Base-by-base conservation (phyloP, 495 filamentous ascomycete genomes). In the Penicillium diatomitis region DNA sequence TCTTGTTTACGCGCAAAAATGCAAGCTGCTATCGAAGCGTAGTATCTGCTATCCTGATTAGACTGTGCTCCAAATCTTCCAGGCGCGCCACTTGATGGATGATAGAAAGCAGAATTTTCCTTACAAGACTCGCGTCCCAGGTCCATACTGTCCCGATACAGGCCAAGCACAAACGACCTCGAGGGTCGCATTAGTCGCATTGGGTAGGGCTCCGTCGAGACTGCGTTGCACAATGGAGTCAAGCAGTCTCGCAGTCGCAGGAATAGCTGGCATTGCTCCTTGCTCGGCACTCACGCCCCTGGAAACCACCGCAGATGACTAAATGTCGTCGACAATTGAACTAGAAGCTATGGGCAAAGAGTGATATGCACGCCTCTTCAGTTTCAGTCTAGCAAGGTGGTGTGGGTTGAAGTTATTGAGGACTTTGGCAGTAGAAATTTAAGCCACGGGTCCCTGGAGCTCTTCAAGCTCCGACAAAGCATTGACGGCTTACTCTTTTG, bases 121-220 rank as follows among this genome's bases (percentile, higher is more conserved):
- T 20, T 69, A 81, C 78, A 83, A 51, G 8, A 75, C 50, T 50
- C 79, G 64, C 1, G 75, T 77, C 0, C 79, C 79, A 2, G 69
- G 65, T 0, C 79, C 79, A 58, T 83, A 83, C 54, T 82, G 77
- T 4, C 79, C 80, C 4, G 74, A 79, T 0, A 83, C 71, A 0
- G 80, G 78, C 72, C 72, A 83, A 10, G 77, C 77, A 50, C 80
- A 83, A 1, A 83, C 55, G 39, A 81, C 80, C 49, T 76, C 62
- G 8, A 75, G 44, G 27, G 56, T 56, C 48, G 63, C 41, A 38
- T 36, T 41, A 37, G 50, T 47, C 28, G 43, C 44, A 27, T 66
- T 66, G 28, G 42, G 43, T 50, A 68, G 60, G 5, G 56, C 38
- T 36, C 53, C 8, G 32, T 47, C 34, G 44, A 49, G 51, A 39